A percentile compares a stretch with the other conserved stretches of the same genome.
Conservation (phyloP, 805 yeast genomes). For the Wickerhamiella spandovensis region DNA sequence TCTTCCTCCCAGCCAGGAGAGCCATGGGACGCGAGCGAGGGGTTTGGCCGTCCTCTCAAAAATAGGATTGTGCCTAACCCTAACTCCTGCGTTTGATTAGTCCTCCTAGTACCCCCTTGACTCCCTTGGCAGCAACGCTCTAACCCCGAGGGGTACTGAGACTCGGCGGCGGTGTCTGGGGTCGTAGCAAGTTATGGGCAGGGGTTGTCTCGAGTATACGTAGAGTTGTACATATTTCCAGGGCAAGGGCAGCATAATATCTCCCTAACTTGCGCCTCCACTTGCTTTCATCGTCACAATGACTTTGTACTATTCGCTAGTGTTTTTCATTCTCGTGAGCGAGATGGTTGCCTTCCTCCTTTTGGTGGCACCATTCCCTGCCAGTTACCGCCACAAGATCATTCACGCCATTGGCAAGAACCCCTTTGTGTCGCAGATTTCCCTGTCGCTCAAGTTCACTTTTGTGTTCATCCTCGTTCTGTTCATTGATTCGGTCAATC, state of each 20-base stretch:
- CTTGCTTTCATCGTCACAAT: slow-evolving; percentile 13
- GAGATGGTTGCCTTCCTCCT: slow-evolving; percentile 73
- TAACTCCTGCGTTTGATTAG: background rate
- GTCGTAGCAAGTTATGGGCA: background rate
- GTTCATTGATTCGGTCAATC: slow-evolving; percentile 78
- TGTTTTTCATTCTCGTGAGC: slow-evolving; percentile 59
- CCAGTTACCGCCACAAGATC: slow-evolving; percentile 53
- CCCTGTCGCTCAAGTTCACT: slow-evolving; percentile 66
- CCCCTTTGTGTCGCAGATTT: slow-evolving; percentile 55
- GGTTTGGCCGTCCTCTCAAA: too few relatives aligned
- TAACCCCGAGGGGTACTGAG: background rate
- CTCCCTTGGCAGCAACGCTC: background rate
- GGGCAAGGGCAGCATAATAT: background rate
- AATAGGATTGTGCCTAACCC: too few relatives aligned
- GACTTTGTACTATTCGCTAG: slow-evolving; percentile 33
- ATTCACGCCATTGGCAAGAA: slow-evolving; percentile 52
- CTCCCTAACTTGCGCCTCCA: background rate
- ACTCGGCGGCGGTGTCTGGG: background rate
- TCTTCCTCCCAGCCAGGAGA: too few relatives aligned
- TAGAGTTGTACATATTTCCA: background rate
- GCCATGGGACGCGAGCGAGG: too few relatives aligned
- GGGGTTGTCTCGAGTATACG: background rate
- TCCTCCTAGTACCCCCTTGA: background rate
- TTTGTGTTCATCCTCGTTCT: slow-evolving; percentile 72
- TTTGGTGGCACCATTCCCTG: slow-evolving; percentile 71